Evolutionary conservation across 768 basidiomycete genomes (phyloP).

Genomic region (Baorangia bicolor): DNA sequence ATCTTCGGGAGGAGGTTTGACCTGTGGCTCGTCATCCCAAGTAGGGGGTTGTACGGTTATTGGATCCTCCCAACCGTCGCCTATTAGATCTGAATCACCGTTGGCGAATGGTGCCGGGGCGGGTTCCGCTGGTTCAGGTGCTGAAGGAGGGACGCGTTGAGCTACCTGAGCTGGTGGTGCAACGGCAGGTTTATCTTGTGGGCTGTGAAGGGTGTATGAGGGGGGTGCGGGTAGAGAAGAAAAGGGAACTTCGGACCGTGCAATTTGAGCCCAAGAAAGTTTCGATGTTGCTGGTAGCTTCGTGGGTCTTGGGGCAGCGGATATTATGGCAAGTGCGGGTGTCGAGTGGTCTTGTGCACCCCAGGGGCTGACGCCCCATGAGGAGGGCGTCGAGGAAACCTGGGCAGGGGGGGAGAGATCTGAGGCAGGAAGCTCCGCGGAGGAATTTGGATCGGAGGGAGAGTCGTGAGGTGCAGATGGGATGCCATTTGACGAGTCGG

Average conservation of each 20-base stretch:
- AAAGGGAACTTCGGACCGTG: conserved; percentile 41
- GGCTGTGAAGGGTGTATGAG: conserved; percentile 37
- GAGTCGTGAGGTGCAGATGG: conserved; percentile 13
- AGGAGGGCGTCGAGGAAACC: conserved; percentile 34
- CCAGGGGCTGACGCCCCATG: conserved; percentile 34
- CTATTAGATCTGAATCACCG: conserved; percentile 36
- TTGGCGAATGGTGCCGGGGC: conserved; percentile 31
- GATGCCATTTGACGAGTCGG: conserved; percentile 16
- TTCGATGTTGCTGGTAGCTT: conserved; percentile 74
- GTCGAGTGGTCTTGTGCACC: conserved; percentile 38
- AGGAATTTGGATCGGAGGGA: conserved; percentile 7
- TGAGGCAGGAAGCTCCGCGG: conserved; percentile 11
- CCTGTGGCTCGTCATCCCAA: conserved; percentile 69
- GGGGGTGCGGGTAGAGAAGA: not conserved
- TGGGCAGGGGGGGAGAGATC: conserved; percentile 13
- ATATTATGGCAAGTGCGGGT: conserved; percentile 23
- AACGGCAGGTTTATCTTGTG: conserved; percentile 62
- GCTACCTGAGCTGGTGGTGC: conserved; percentile 36
- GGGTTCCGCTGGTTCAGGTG: conserved; percentile 22
- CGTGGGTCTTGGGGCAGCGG: conserved; percentile 26
- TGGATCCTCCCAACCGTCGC: conserved; percentile 67
- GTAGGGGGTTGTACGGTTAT: conserved; percentile 64
- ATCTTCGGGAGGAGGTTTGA: conserved; percentile 33
- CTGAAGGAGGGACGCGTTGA: conserved; percentile 16
- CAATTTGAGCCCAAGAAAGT: conserved; percentile 85